phyloP scores from a whole-genome alignment of 352 stramenopile genomes.

The Pelagophyceae sp. region DNA sequence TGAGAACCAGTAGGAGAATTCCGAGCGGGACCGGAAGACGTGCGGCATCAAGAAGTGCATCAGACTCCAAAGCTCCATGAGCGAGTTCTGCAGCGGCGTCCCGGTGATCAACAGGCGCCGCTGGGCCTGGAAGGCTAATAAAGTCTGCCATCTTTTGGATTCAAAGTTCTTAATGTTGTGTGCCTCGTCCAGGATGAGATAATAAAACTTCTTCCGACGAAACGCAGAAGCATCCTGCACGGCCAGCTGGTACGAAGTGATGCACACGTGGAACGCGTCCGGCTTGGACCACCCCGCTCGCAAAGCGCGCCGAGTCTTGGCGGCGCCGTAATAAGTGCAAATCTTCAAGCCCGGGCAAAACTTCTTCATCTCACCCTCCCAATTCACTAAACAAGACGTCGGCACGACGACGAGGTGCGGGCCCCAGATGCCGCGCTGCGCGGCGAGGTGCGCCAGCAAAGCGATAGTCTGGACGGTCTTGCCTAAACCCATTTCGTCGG shows the following conservation, averaged over 20 bases:
- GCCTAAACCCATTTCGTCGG: slow-evolving; percentile 84
- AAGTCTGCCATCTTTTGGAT: slow-evolving; percentile 90
- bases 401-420: slow-evolving; percentile 96
- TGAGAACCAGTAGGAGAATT: slow-evolving; percentile 96
- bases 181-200: slow-evolving; percentile 96
- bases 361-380: slow-evolving; percentile 96
- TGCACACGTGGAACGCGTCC: slow-evolving; percentile 91
- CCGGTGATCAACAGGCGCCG: slow-evolving; percentile 78
- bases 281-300: slow-evolving; percentile 87
- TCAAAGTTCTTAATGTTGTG: slow-evolving; percentile 99
- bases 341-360: slow-evolving; percentile 93
- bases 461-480: slow-evolving; percentile 99
- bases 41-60: slow-evolving; percentile 98
- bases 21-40: slow-evolving; percentile 79
- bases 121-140: slow-evolving; percentile 94
- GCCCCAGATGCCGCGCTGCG: slow-evolving; percentile 84
- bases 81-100: slow-evolving; percentile 91
- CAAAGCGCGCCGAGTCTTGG: slow-evolving; percentile 83
- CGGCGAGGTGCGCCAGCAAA: slow-evolving; percentile 87
- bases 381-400: slow-evolving; percentile 95
- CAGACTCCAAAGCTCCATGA: slow-evolving; percentile 94
- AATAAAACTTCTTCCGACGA: slow-evolving; percentile 97
- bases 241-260: slow-evolving; percentile 96
- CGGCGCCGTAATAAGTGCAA: slow-evolving; percentile 95
- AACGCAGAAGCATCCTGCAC: slow-evolving; percentile 94